These are phyloP conservation scores for Didymella exigua DNA, from an alignment of 2,329 filamentous ascomycete species.

Conservation along the genomic window DNA sequence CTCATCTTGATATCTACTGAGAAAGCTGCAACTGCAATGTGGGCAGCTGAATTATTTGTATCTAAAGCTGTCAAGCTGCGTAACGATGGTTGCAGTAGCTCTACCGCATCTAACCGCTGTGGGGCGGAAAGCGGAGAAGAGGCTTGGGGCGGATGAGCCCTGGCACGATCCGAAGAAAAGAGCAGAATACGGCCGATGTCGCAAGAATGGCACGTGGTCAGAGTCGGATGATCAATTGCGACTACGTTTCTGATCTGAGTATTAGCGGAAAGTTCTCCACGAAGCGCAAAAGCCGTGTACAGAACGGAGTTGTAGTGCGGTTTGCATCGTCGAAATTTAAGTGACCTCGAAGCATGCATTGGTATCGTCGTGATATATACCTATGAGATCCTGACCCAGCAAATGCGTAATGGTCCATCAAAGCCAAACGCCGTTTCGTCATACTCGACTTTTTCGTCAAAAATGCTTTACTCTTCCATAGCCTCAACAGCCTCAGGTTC, in stretches of 20 bases:
- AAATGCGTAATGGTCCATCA: constrained; percentile 8
- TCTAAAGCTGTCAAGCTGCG: constrained; percentile 22
- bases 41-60: constrained; percentile 31
- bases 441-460: neutral
- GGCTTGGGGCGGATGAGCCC: constrained; percentile 14
- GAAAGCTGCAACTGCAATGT: neutral
- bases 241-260: neutral
- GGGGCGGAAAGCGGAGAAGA: constrained; percentile 21
- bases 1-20: constrained; percentile 31
- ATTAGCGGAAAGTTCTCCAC: constrained; percentile 1
- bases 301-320: neutral
- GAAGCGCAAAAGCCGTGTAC: neutral
- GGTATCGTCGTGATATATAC: constrained; percentile 24
- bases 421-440: constrained; percentile 20
- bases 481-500: constrained; percentile 49
- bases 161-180: constrained; percentile 8
- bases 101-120: constrained; percentile 35
- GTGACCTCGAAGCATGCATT: constrained; percentile 16
- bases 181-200: constrained; percentile 24
- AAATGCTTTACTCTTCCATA: constrained; percentile 39
- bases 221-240: constrained; percentile 22
- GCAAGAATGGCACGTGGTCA: constrained; percentile 25
- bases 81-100: constrained; percentile 21
- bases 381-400: constrained; percentile 15
- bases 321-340: neutral